A percentile compares a stretch with the other conserved stretches of the same genome.
phyloP scores from a whole-genome alignment of 306 rosid genomes.

The Cucurbita moschata region DNA sequence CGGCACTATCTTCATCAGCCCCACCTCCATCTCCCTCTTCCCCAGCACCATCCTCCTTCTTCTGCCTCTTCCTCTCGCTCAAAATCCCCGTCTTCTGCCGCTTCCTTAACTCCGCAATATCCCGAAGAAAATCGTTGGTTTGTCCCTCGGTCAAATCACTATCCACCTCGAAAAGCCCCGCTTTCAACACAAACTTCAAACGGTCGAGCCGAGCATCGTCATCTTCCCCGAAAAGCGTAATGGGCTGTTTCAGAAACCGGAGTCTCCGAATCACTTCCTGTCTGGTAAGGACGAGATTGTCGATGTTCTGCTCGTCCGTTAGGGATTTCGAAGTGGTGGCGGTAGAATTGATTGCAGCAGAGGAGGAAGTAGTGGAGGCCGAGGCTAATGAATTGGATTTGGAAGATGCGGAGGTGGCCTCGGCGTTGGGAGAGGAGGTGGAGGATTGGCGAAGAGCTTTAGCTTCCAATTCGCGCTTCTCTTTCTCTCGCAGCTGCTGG shows the following conservation, averaged over 20 bases:
- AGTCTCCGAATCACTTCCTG: slow-evolving; percentile 85
- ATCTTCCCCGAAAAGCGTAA: slow-evolving; percentile 90
- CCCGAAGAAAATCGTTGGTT: slow-evolving; percentile 85
- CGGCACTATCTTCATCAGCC: slow-evolving; percentile 62
- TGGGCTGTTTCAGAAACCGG: slow-evolving; percentile 78
- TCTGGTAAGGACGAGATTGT: slow-evolving; percentile 64
- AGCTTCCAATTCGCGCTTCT: slow-evolving; percentile 79
- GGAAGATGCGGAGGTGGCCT: neutral
- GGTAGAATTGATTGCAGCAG: slow-evolving; percentile 20
- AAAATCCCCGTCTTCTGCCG: slow-evolving; percentile 84
- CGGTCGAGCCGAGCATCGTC: slow-evolving; percentile 76
- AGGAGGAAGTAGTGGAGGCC: slow-evolving; percentile 14
- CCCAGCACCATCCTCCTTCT: slow-evolving; percentile 41
- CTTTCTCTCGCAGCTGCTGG: slow-evolving; percentile 84
- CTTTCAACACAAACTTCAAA: slow-evolving; percentile 63
- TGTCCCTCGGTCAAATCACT: slow-evolving; percentile 97
- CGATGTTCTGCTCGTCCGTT: slow-evolving; percentile 63
- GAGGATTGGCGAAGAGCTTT: slow-evolving; percentile 46
- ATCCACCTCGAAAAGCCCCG: slow-evolving; percentile 79
- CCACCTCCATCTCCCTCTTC: slow-evolving; percentile 76
- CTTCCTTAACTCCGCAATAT: slow-evolving; percentile 85
- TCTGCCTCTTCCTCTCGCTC: slow-evolving; percentile 77
- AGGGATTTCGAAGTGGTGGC: slow-evolving; percentile 34
- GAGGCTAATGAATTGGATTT: slow-evolving; percentile 14
- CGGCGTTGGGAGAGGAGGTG: slow-evolving; percentile 18